phyloP scores from a whole-genome alignment of 2,329 filamentous ascomycete genomes.

The Cadophora sp. region DNA sequence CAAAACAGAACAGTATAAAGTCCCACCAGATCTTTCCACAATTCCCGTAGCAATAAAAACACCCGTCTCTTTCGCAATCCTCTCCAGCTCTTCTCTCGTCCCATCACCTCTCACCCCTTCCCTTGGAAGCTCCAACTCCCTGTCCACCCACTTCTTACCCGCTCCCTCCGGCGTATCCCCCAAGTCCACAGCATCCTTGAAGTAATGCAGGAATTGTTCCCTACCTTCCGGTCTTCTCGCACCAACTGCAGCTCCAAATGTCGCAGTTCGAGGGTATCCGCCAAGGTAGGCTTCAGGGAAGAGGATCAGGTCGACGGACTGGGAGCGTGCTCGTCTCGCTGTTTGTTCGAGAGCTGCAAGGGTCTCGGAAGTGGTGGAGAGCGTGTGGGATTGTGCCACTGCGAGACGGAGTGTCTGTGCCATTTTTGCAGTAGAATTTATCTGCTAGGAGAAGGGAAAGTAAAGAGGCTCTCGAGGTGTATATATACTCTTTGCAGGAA shows the following conservation, averaged over 20 bases:
- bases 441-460: background rate
- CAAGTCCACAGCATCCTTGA: slow-evolving; percentile 78
- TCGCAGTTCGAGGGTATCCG: slow-evolving; percentile 84
- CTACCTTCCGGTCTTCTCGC: slow-evolving; percentile 71
- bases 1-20: slow-evolving; percentile 81
- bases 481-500: slow-evolving; percentile 1
- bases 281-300: slow-evolving; percentile 94
- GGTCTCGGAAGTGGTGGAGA: slow-evolving; percentile 59
- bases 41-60: slow-evolving; percentile 83
- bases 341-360: slow-evolving; percentile 69
- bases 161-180: slow-evolving; percentile 78
- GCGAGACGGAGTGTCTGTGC: slow-evolving; percentile 44
- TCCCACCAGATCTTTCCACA: slow-evolving; percentile 82
- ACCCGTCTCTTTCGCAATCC: slow-evolving; percentile 75
- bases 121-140: slow-evolving; percentile 53
- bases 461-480: too few species aligned
- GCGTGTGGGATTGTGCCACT: slow-evolving; percentile 58
- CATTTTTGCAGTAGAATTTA: slow-evolving; percentile 22
- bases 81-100: slow-evolving; percentile 80
- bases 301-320: slow-evolving; percentile 71
- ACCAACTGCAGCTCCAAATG: slow-evolving; percentile 79
- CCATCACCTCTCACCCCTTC: slow-evolving; percentile 69
- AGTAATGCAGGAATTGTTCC: slow-evolving; percentile 84
- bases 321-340: slow-evolving; percentile 65
- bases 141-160: slow-evolving; percentile 54